Percentiles rank a stretch among this genome's conserved stretches.
Evolutionary conservation across 768 basidiomycete genomes (phyloP).

Genomic region (Rhodotorula babjevae): DNA sequence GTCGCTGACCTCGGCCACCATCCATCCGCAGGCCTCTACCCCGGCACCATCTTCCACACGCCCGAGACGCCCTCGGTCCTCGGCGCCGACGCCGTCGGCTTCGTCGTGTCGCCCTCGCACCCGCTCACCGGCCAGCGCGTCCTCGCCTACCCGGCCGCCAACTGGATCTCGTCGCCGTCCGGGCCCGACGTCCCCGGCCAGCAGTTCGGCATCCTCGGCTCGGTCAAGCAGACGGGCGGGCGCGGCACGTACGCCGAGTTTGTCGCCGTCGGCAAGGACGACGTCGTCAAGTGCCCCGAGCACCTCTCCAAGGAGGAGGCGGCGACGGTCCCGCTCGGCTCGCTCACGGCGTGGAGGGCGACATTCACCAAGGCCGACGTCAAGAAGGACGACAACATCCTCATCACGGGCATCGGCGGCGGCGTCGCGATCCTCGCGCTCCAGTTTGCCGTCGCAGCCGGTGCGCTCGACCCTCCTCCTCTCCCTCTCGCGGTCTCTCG

Average conservation of each 20-base stretch:
- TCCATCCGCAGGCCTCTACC: slow-evolving; percentile 38
- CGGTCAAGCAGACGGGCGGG: slow-evolving; percentile 51
- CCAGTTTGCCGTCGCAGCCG: slow-evolving; percentile 68
- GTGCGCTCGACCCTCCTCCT: slow-evolving; percentile 50
- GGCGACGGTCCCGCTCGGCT: slow-evolving; percentile 72
- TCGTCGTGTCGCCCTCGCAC: slow-evolving; percentile 36
- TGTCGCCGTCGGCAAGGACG: slow-evolving; percentile 63
- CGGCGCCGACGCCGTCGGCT: slow-evolving; percentile 42
- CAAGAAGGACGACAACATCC: slow-evolving; percentile 61
- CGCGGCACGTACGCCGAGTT: slow-evolving; percentile 71
- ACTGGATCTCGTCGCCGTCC: slow-evolving; percentile 30
- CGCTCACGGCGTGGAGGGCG: slow-evolving; percentile 76
- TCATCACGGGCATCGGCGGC: slow-evolving; percentile 58
- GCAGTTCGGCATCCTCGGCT: slow-evolving; percentile 67
- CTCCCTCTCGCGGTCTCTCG: background rate
- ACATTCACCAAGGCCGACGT: slow-evolving; percentile 63
- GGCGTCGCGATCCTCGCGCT: slow-evolving; percentile 74
- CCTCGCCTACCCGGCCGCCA: slow-evolving; percentile 24
- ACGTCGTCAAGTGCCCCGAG: slow-evolving; percentile 60
- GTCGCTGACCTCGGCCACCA: too few relatives aligned
- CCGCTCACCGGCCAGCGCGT: slow-evolving; percentile 32
- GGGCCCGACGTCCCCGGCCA: slow-evolving; percentile 35
- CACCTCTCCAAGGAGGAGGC: slow-evolving; percentile 59
- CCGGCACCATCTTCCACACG: slow-evolving; percentile 37
- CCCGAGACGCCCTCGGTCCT: slow-evolving; percentile 25